Evolutionary conservation across 495 filamentous ascomycete species (phyloP).

Genomic region (Entonaema liquescens): DNA sequence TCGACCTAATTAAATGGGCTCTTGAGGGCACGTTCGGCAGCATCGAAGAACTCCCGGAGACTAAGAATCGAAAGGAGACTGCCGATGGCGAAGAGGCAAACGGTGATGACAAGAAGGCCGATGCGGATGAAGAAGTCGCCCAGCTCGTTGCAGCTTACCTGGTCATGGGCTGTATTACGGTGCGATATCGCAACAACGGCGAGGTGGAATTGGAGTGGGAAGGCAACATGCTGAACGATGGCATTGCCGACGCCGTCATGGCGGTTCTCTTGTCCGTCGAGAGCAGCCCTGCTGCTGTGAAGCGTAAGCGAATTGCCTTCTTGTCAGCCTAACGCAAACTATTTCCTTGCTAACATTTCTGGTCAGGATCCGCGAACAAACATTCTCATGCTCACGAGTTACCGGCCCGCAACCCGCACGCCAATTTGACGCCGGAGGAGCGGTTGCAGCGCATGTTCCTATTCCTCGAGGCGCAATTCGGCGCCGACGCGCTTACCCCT

Average conservation of each 20-base stretch:
- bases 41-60: conserved; percentile 72
- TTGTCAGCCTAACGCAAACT: conserved; percentile 21
- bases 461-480: conserved; percentile 98
- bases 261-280: conserved; percentile 89
- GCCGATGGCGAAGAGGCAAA: conserved; percentile 42
- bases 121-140: conserved; percentile 66
- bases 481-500: conserved; percentile 74
- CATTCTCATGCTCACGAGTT: conserved; percentile 67
- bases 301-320: conserved; percentile 65
- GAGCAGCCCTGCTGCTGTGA: conserved; percentile 92
- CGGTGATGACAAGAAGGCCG: conserved; percentile 55
- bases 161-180: conserved; percentile 89
- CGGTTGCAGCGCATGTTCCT: conserved; percentile 85
- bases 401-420: conserved; percentile 71
- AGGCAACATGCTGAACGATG: conserved; percentile 96
- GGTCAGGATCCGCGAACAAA: conserved; percentile 58
- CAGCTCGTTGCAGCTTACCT: conserved; percentile 68
- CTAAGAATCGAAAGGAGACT: conserved; percentile 46
- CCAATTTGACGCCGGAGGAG: conserved; percentile 72
- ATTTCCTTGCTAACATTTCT: conserved; percentile 33
- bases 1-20: conserved; percentile 92
- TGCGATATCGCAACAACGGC: conserved; percentile 72
- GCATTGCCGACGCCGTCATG: conserved; percentile 94
- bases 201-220: conserved; percentile 96
- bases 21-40: conserved; percentile 92